A percentile compares a stretch with the other conserved stretches of the same genome.
Evolutionary conservation across 2,329 filamentous ascomycete species (phyloP).

Genomic region (Fusarium sp.): DNA sequence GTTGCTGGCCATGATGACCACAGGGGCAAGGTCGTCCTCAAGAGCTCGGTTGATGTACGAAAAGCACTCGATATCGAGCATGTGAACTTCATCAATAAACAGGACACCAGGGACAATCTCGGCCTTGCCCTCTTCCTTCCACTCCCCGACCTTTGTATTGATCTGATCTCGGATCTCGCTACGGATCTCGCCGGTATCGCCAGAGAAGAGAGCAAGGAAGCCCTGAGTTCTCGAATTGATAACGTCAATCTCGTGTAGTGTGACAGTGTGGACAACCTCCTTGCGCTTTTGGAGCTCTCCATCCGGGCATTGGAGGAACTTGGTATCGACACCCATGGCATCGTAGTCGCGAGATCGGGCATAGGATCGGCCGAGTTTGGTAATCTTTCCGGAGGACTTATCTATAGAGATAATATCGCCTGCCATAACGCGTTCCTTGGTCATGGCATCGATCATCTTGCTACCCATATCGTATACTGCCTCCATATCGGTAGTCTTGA

Average conservation of each 20-base stretch:
- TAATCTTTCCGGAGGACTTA: slow-evolving; percentile 98
- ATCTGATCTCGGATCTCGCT: slow-evolving; percentile 98
- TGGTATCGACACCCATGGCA: slow-evolving; percentile 98
- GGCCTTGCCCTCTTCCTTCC: slow-evolving; percentile 99
- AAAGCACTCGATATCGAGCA: slow-evolving; percentile 99
- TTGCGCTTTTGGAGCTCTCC: slow-evolving; percentile 97
- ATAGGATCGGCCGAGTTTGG: slow-evolving; percentile 94
- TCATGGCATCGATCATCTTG: slow-evolving; percentile 99
- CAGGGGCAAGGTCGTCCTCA: slow-evolving; percentile 92
- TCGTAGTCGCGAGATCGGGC: slow-evolving; percentile 97
- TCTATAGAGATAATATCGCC: slow-evolving; percentile 99
- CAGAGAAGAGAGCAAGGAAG: slow-evolving; percentile 96
- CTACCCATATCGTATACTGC: slow-evolving; percentile 99
- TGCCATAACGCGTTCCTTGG: slow-evolving; percentile 98
- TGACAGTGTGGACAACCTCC: slow-evolving; percentile 97
- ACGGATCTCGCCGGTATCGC: slow-evolving; percentile 97
- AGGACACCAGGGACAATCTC: slow-evolving; percentile 97
- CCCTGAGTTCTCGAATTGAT: slow-evolving; percentile 99
- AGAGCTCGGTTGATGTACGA: slow-evolving; percentile 98
- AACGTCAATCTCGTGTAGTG: slow-evolving; percentile 97
- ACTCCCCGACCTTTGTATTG: slow-evolving; percentile 98
- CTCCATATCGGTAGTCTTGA: slow-evolving; percentile 99
- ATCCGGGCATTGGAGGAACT: slow-evolving; percentile 97
- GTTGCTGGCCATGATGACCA: slow-evolving; percentile 99
- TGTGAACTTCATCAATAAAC: slow-evolving; percentile 99